phyloP scores from a whole-genome alignment of 169 alveolate genomes.

The Theileria parva region DNA sequence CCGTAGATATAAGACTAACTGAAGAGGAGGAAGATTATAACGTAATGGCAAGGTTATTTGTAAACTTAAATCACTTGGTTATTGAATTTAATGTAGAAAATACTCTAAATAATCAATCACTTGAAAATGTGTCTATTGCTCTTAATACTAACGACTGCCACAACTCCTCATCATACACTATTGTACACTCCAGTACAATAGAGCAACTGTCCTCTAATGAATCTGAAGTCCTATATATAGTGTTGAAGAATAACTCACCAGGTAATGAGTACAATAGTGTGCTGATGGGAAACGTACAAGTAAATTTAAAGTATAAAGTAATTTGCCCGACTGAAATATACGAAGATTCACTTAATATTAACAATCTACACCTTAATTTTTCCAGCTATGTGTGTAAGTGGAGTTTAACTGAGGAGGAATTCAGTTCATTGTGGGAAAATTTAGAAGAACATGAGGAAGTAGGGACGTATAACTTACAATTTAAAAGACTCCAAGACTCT shows the following conservation, averaged over 20 bases:
- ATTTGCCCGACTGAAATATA: constrained; percentile 34
- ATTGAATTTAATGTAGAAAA: constrained; percentile 78
- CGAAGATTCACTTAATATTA: constrained; percentile 53
- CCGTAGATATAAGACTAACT: constrained; percentile 68
- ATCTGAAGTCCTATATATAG: constrained; percentile 37
- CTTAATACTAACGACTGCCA: constrained; percentile 31
- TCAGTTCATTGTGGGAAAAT: constrained; percentile 27
- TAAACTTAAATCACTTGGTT: constrained; percentile 58
- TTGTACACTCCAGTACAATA: constrained; percentile 41
- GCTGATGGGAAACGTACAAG: constrained; percentile 43
- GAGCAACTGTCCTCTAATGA: constrained; percentile 36
- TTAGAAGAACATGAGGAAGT: constrained; percentile 15
- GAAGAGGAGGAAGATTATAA: constrained; percentile 84
- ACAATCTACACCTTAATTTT: constrained; percentile 42
- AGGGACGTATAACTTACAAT: constrained; percentile 59
- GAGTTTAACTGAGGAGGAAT: constrained; percentile 25
- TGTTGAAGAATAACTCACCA: constrained; percentile 20
- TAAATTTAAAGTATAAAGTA: constrained; percentile 37
- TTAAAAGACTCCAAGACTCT: constrained; percentile 52
- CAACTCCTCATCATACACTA: constrained; percentile 27
- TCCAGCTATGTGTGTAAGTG: constrained; percentile 44
- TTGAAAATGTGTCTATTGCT: constrained; percentile 60
- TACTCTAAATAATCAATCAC: constrained; percentile 69
- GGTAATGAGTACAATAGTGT: constrained; percentile 5
- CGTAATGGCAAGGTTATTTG: constrained; percentile 68